These are phyloP conservation scores for Fraxinus velutina DNA, from an alignment of 305 asterid species.

Conservation along the genomic window DNA sequence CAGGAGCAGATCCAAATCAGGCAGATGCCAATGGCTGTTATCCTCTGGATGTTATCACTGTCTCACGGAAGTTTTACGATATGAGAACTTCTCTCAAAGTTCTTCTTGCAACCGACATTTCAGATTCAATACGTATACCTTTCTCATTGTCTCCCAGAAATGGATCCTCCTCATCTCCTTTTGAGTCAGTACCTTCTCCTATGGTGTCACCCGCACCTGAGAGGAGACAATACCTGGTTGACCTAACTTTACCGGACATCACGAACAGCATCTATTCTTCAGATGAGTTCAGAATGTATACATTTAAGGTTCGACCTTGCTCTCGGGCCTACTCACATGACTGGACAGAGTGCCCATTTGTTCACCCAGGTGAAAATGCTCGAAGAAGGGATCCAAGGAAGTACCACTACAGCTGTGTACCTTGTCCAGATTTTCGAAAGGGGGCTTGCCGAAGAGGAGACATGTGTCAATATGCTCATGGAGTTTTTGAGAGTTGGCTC, in stretches of 20 bases:
- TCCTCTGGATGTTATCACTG: constrained; percentile 49
- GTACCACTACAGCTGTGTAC: constrained; percentile 24
- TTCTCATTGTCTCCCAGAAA: constrained; percentile 41
- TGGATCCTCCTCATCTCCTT: constrained; percentile 36
- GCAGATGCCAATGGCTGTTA: constrained; percentile 56
- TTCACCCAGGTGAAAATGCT: constrained; percentile 33
- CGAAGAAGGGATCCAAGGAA: constrained; percentile 32
- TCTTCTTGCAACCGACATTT: constrained; percentile 45
- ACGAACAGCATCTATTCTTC: constrained; percentile 69
- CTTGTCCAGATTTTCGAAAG: constrained; percentile 23
- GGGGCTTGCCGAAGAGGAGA: constrained; percentile 26
- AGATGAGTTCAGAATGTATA: constrained; percentile 74
- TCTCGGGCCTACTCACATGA: constrained; percentile 30
- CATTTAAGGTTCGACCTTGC: constrained; percentile 34
- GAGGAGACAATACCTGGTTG: constrained; percentile 69
- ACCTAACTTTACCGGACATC: constrained; percentile 73
- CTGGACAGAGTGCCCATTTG: constrained; percentile 38
- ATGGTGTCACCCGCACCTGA: constrained; percentile 23
- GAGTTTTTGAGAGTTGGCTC: constrained; percentile 33
- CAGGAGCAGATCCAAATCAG: constrained; percentile 69
- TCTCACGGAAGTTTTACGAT: constrained; percentile 40
- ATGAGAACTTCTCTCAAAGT: constrained; percentile 42
- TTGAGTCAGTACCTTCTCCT: constrained; percentile 36
- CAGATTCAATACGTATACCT: constrained; percentile 37
- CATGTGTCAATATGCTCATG: constrained; percentile 30